phyloP scores from a whole-genome alignment of 2,329 filamentous ascomycete genomes.

The Stromatinia cepivora region DNA sequence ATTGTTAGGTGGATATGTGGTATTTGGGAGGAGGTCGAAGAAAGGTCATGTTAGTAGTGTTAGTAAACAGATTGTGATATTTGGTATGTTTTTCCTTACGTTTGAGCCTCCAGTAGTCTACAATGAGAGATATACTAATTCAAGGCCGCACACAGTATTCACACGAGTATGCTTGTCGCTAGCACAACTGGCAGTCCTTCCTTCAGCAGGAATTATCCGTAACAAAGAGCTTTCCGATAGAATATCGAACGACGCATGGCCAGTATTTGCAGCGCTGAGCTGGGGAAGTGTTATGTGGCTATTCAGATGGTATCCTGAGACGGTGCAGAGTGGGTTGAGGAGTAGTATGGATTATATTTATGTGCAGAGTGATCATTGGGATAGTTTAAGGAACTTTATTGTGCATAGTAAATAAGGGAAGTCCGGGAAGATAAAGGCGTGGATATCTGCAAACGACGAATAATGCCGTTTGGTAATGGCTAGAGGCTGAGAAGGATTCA shows the following conservation, averaged over 20 bases:
- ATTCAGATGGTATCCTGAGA: constrained; percentile 88
- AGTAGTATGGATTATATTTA: constrained; percentile 99
- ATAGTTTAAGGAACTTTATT: constrained; percentile 78
- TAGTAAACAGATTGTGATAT: constrained; percentile 96
- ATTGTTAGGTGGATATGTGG: constrained; percentile 83
- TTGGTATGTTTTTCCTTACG: constrained; percentile 46
- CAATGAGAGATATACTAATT: background rate
- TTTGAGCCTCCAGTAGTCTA: background rate
- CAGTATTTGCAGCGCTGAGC: constrained; percentile 83
- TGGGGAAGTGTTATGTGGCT: constrained; percentile 97
- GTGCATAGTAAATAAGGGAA: constrained; percentile 71
- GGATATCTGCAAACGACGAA: background rate
- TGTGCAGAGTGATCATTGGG: constrained; percentile 84
- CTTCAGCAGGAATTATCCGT: constrained; percentile 53
- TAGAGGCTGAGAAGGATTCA: background rate
- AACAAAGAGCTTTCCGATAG: constrained; percentile 45
- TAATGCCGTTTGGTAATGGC: background rate
- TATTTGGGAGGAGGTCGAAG: constrained; percentile 71
- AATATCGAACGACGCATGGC: constrained; percentile 78
- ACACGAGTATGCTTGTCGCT: constrained; percentile 84
- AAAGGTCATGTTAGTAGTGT: constrained; percentile 75
- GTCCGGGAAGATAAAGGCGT: background rate
- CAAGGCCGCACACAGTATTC: constrained; percentile 58
- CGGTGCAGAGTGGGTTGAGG: constrained; percentile 84
- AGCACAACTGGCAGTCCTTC: constrained; percentile 78